These are phyloP conservation scores for Earliella scabrosa DNA, from an alignment of 1,284 basidiomycete genomes.

Conservation along the genomic window DNA sequence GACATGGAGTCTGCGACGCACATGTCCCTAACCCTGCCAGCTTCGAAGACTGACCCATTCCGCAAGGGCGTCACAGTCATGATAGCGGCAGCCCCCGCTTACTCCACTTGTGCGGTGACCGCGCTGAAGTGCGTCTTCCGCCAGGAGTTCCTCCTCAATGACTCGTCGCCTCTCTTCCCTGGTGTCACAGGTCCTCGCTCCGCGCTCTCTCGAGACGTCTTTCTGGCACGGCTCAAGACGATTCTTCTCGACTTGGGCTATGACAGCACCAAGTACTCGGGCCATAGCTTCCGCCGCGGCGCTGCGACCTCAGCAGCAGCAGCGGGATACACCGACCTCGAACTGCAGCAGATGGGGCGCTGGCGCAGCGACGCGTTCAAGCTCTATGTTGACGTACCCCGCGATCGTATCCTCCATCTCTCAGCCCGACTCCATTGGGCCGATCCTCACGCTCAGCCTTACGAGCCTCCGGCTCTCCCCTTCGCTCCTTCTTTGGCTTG, in stretches of 20 bases:
- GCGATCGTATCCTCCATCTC: constrained; percentile 31
- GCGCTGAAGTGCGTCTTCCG: no score
- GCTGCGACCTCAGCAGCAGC: constrained; percentile 33
- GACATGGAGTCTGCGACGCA: constrained; percentile 27
- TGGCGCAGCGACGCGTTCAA: constrained; percentile 42
- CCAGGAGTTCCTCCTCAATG: no score
- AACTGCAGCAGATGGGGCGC: constrained; percentile 40
- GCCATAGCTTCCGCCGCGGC: constrained; percentile 31
- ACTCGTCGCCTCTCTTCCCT: no score
- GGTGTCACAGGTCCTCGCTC: not conserved
- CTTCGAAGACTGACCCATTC: constrained; percentile 46
- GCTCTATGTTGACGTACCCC: constrained; percentile 36
- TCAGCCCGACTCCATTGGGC: constrained; percentile 36
- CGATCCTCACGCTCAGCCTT: constrained; percentile 16
- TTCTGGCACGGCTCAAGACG: constrained; percentile 23
- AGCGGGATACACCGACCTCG: constrained; percentile 35
- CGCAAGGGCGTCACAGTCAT: constrained; percentile 36
- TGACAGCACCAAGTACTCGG: constrained; percentile 32
- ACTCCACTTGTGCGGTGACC: no score
- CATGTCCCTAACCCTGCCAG: constrained; percentile 36
- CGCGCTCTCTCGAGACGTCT: constrained; percentile 1
- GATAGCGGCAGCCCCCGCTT: constrained; percentile 32
- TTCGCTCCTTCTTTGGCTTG: constrained; percentile 8
- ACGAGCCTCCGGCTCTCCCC: constrained; percentile 1
- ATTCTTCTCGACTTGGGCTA: constrained; percentile 20